Evolutionary conservation across 441 rosid genomes (phyloP).

Genomic region (Adansonia gregorii): DNA sequence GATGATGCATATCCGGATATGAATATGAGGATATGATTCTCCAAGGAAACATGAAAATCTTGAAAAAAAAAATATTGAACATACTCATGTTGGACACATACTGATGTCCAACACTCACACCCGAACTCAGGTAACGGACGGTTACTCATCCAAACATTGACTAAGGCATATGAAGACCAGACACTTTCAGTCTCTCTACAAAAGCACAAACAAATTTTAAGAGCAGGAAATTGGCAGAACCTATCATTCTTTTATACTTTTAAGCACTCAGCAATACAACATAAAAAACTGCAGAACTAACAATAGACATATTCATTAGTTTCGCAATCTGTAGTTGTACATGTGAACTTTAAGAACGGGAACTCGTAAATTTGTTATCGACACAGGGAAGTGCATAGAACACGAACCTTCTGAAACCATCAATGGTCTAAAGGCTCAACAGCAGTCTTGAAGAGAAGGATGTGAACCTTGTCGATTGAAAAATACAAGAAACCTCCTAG

Average conservation of each 20-base stretch:
- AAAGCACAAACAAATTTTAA: not conserved
- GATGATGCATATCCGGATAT: too few relatives aligned
- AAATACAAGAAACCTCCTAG: slow-evolving; percentile 93
- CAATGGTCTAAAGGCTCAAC: slow-evolving; percentile 84
- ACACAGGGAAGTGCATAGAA: slow-evolving; percentile 1
- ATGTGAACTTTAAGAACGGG: slow-evolving; percentile 19
- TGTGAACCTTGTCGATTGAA: slow-evolving; percentile 84
- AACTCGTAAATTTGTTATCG: slow-evolving; percentile 20
- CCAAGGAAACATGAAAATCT: too few relatives aligned
- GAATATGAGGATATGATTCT: too few relatives aligned
- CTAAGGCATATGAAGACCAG: too few relatives aligned
- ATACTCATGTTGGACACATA: too few relatives aligned
- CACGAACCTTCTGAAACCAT: slow-evolving; percentile 26
- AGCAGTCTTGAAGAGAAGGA: slow-evolving; percentile 93
- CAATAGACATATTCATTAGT: not conserved
- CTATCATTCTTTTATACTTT: slow-evolving; percentile 22
- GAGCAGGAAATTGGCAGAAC: not conserved
- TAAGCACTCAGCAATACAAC: not conserved
- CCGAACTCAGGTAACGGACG: too few relatives aligned
- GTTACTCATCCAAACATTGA: too few relatives aligned
- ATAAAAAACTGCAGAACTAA: too few relatives aligned
- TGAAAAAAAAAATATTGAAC: too few relatives aligned
- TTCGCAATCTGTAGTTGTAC: slow-evolving; percentile 30
- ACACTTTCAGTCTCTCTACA: too few relatives aligned
- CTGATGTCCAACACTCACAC: too few relatives aligned